Evolutionary conservation across 768 basidiomycete species (phyloP).

Genomic region (Termitomyces sp.): DNA sequence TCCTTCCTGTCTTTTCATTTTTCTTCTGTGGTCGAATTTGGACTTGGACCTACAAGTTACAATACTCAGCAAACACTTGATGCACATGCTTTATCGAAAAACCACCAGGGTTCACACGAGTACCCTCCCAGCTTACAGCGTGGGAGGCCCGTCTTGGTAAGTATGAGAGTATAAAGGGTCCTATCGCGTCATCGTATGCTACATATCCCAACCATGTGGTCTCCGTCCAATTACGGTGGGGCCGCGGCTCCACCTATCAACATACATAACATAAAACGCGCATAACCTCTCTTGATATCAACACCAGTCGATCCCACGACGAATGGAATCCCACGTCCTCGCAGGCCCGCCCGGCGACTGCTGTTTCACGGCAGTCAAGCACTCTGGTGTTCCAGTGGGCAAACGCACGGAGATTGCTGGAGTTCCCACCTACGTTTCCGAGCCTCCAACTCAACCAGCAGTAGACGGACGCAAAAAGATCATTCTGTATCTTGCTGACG

Average conservation of each 20-base stretch:
- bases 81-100: too few species aligned
- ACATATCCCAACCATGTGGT: neutral
- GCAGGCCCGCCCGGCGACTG: constrained; percentile 43
- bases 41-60: too few species aligned
- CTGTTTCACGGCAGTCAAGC: constrained; percentile 48
- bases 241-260: neutral
- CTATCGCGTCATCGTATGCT: neutral
- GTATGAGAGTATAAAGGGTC: neutral
- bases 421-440: constrained; percentile 49
- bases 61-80: too few species aligned
- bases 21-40: too few species aligned
- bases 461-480: constrained; percentile 30
- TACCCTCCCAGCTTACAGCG: neutral
- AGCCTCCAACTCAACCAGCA: constrained; percentile 24
- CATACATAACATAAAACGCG: neutral
- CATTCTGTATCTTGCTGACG: constrained; percentile 53
- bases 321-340: constrained; percentile 23
- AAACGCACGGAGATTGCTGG: constrained; percentile 32
- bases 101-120: too few species aligned
- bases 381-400: constrained; percentile 43
- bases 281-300: neutral
- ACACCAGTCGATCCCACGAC: neutral
- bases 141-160: neutral
- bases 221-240: neutral
- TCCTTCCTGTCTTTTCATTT: too few species aligned